Evolutionary conservation across 2,329 filamentous ascomycete genomes (phyloP), one percentile per base, ranked within the genome.

Genomic region (Pezicula rhizophila): DNA sequence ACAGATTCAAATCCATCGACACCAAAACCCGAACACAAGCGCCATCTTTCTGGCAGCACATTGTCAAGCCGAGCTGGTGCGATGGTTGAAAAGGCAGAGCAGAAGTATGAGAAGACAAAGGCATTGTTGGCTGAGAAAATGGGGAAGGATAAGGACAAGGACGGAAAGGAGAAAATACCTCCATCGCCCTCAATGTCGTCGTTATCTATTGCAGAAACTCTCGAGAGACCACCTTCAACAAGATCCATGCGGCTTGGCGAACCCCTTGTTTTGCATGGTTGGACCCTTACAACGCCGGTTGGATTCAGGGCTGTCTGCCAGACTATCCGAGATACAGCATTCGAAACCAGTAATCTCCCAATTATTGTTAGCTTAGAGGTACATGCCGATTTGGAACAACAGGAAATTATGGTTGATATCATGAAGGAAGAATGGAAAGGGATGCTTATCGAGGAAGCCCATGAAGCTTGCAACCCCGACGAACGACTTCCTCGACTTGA

Each of bases 301-400:
- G 80, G 86, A 0, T 96, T 97, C 66, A 82, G 91, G 49, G 83
- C 89, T 47, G 92, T 96, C 2, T 96, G 91, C 68, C 77, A 80
- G 54, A 85, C 86, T 0, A 87, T 97, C 52, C 76, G 79, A 35
- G 82, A 95, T 49, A 81, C 82, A 51, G 91, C 89, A 0, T 97
- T 97, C 60, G 72, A 80, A 25, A 78, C 73, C 6, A 91, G 80
- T 51, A 79, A 87, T 46, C 73, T 96, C 17, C 93, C 93, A 1
- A 73, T 99, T 35, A 95, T 97, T 50, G 81, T 97, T 56, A 96
- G 90, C 64, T 76, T 97, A 5, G 93, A 99, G 67, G 88, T 97
- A 0, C 92, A 97, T 66, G 85, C 89, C 12, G 80, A 85, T 52
- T 71, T 77, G 1, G 81, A 87, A 46, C 92, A 97, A 66, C 93